phyloP scores from a whole-genome alignment of 129 eudicot species.

The Tagetes erecta region DNA sequence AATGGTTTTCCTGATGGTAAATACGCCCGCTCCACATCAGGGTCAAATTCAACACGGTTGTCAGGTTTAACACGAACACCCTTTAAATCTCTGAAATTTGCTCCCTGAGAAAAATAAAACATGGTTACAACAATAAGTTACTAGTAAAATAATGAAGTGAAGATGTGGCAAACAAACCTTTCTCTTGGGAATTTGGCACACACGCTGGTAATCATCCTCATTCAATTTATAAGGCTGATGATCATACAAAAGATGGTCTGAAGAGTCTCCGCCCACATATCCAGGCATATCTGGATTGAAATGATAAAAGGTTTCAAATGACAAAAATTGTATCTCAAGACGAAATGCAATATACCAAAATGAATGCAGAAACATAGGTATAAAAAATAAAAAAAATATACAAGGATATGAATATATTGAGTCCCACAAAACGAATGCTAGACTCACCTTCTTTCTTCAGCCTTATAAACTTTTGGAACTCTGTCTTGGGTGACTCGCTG shows the following conservation, averaged over 20 bases:
- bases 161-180: conserved; percentile 59
- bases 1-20: conserved; percentile 64
- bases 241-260: conserved; percentile 47
- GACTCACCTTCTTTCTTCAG: conserved; percentile 53
- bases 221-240: conserved; percentile 68
- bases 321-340: not conserved
- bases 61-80: conserved; percentile 54
- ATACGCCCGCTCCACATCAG: conserved; percentile 41
- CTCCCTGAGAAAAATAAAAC: conserved; percentile 49
- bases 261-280: conserved; percentile 15
- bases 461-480: conserved; percentile 62
- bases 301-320: not conserved
- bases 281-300: conserved; percentile 45
- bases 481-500: conserved; percentile 42
- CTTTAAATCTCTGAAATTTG: conserved; percentile 66
- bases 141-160: not conserved
- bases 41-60: conserved; percentile 68
- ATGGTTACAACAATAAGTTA: not conserved
- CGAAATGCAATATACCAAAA: too few relatives aligned
- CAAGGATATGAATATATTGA: not conserved
- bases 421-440: not conserved
- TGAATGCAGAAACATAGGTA: not conserved
- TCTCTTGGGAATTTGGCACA: conserved; percentile 61
- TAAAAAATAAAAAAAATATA: not conserved
- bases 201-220: conserved; percentile 67